Conservation (phyloP, 306 rosid genomes). For the Inga laurina region DNA sequence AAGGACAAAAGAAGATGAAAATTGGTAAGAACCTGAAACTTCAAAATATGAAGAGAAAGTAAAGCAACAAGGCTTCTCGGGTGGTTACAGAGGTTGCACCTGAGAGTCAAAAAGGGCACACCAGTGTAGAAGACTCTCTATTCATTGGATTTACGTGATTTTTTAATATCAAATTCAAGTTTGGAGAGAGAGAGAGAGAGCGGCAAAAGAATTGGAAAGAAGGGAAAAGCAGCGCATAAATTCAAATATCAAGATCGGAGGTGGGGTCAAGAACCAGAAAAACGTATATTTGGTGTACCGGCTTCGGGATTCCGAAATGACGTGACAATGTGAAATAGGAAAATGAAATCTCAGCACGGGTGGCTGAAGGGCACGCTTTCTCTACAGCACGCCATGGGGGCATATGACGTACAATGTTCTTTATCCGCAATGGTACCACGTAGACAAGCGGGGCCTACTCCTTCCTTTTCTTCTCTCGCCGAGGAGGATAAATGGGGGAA, state of each 20-base stretch:
- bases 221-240: conserved; percentile 42
- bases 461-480: background rate
- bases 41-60: background rate
- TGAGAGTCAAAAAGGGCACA: background rate
- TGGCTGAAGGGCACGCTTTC: background rate
- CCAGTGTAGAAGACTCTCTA: background rate
- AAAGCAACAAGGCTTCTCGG: background rate
- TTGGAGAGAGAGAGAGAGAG: conserved; percentile 37
- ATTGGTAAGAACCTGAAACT: conserved; percentile 32
- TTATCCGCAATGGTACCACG: background rate
- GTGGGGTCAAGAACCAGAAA: background rate
- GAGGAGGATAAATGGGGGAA: too few relatives aligned
- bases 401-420: background rate
- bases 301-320: conserved; percentile 1
- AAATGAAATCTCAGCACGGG: conserved; percentile 28
- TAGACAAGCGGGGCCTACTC: background rate
- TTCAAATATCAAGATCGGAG: conserved; percentile 29
- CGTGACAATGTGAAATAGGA: background rate
- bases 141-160: background rate
- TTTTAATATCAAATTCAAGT: background rate
- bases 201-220: conserved; percentile 40
- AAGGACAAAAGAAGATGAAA: background rate
- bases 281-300: background rate
- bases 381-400: background rate
- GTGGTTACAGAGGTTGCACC: background rate